Conservation (phyloP, 148 eudicot species). For the Arctostaphylos glauca region DNA sequence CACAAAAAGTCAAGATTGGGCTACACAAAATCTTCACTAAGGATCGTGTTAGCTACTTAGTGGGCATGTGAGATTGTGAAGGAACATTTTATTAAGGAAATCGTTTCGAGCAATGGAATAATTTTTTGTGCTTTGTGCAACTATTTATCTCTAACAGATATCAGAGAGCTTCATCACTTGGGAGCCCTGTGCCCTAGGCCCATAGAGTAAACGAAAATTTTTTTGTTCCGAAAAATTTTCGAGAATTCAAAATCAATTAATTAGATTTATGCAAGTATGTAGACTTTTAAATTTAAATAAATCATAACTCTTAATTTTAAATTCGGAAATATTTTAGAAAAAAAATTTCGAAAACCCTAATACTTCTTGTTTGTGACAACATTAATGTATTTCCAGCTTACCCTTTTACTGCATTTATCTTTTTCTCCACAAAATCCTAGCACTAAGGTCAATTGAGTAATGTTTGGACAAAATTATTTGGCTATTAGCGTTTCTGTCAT, state of each 20-base stretch:
- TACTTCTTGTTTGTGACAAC: background rate
- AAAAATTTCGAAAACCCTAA: too few species aligned
- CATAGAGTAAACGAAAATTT: too few species aligned
- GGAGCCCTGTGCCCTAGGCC: conserved; percentile 26
- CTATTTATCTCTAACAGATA: conserved; percentile 3
- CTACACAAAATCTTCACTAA: conserved; percentile 18
- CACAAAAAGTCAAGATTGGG: conserved; percentile 11
- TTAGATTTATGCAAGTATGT: too few species aligned
- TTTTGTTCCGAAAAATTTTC: too few species aligned
- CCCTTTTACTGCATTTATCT: conserved; percentile 8
- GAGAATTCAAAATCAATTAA: too few species aligned
- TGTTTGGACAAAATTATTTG: too few species aligned
- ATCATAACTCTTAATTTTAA: too few species aligned
- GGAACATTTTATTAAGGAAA: conserved; percentile 14
- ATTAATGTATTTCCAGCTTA: background rate
- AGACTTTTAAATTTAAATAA: too few species aligned
- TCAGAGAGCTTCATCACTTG: conserved; percentile 14
- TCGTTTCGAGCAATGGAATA: conserved; percentile 28
- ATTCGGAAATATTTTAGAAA: too few species aligned
- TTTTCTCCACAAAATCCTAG: conserved; percentile 3
- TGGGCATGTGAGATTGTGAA: conserved; percentile 16
- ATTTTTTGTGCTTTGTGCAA: conserved; percentile 27
- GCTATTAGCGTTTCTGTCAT: too few species aligned
- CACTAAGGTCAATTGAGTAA: too few species aligned
- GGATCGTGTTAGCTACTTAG: conserved; percentile 25